Evolutionary conservation across 768 basidiomycete genomes (phyloP).

Genomic region (Termitomyces sp.): DNA sequence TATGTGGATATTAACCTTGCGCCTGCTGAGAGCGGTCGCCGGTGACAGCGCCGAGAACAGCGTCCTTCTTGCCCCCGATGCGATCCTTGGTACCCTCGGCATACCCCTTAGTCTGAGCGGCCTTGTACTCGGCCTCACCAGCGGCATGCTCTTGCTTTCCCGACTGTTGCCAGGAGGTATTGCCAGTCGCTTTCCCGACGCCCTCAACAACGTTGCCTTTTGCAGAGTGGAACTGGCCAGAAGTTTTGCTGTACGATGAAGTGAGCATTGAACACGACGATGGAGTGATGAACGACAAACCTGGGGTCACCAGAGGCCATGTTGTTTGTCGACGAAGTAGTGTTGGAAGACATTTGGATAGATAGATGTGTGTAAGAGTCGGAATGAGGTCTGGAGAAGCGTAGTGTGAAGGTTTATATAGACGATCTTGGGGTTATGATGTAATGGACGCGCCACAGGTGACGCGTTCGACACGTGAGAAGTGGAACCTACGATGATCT

Average conservation of each 20-base stretch:
- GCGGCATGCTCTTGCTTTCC: constrained; percentile 48
- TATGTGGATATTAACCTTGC: constrained; percentile 25
- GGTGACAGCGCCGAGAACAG: constrained; percentile 43
- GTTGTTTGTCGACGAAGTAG: neutral
- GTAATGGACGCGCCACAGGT: neutral
- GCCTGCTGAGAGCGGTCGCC: constrained; percentile 43
- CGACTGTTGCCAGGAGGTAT: constrained; percentile 37
- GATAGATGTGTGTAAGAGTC: neutral
- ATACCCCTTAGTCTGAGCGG: constrained; percentile 18
- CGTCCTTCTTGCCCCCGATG: constrained; percentile 42
- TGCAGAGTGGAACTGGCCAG: constrained; percentile 39
- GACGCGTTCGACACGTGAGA: neutral
- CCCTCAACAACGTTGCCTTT: constrained; percentile 34
- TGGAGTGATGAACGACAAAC: neutral
- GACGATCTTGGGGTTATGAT: neutral
- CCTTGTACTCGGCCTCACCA: constrained; percentile 44
- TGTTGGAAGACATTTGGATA: neutral
- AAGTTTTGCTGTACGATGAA: constrained; percentile 28
- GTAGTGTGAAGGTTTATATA: neutral
- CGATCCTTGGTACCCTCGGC: constrained; percentile 45
- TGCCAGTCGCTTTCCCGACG: constrained; percentile 45
- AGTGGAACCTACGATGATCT: too few relatives aligned
- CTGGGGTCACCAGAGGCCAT: constrained; percentile 8
- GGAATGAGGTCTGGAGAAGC: neutral
- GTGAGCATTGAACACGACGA: neutral